These are phyloP conservation scores for Sarocladiaceae sp. DNA, from an alignment of 2,329 filamentous ascomycete species.

Conservation along the genomic window DNA sequence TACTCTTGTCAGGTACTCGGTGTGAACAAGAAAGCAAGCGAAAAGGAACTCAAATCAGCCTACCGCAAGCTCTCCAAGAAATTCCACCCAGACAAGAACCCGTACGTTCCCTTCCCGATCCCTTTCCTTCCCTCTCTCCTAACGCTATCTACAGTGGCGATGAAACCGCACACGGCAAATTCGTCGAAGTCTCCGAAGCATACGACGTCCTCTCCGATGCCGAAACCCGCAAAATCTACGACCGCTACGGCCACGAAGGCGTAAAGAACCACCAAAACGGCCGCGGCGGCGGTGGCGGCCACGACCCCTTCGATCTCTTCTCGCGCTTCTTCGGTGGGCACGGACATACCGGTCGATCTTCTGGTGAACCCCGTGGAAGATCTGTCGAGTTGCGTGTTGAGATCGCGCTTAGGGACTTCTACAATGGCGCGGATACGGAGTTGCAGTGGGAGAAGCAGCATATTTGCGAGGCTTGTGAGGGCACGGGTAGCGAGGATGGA, in stretches of 20 bases:
- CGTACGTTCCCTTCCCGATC: conserved; percentile 53
- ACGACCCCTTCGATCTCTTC: conserved; percentile 96
- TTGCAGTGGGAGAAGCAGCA: conserved; percentile 92
- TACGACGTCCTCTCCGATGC: conserved; percentile 86
- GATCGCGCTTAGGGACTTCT: conserved; percentile 84
- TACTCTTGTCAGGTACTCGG: conserved; percentile 61
- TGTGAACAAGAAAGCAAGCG: conserved; percentile 71
- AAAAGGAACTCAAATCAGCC: conserved; percentile 87
- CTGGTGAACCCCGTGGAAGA: conserved; percentile 73
- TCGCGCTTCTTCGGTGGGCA: conserved; percentile 92
- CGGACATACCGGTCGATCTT: conserved; percentile 73
- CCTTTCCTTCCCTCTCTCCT: not conserved
- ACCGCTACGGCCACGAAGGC: conserved; percentile 89
- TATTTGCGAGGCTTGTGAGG: conserved; percentile 89
- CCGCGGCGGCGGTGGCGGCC: conserved; percentile 55
- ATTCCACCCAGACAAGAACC: conserved; percentile 97
- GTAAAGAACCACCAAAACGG: conserved; percentile 77
- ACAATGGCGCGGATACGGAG: conserved; percentile 80
- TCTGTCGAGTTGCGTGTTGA: conserved; percentile 84
- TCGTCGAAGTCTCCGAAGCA: conserved; percentile 89
- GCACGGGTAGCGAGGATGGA: conserved; percentile 78
- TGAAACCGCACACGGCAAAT: conserved; percentile 77
- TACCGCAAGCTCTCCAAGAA: conserved; percentile 93
- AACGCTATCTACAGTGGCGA: conserved; percentile 44
- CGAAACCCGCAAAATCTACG: conserved; percentile 83